Conservation (phyloP, 768 basidiomycete species). For the Leccinum broughii region DNA sequence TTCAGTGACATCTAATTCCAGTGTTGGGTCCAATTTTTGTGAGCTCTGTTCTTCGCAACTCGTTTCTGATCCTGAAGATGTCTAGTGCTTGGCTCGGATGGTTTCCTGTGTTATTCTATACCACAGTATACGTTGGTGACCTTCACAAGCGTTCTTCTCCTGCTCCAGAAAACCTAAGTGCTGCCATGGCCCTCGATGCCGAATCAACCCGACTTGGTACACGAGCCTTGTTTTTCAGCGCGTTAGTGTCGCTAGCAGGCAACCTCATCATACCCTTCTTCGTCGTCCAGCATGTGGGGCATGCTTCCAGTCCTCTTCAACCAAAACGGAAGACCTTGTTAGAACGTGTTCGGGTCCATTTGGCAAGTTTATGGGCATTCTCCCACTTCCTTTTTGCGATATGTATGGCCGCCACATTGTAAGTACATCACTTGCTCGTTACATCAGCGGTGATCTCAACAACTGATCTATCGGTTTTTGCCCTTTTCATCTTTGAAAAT, state of each 20-base stretch:
- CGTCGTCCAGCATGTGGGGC: constrained; percentile 32
- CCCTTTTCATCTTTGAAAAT: constrained; percentile 12
- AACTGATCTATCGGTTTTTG: constrained; percentile 12
- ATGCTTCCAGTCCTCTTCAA: constrained; percentile 17
- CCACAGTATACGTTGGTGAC: constrained; percentile 85
- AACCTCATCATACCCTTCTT: constrained; percentile 75
- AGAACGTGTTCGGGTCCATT: constrained; percentile 53
- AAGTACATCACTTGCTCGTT: constrained; percentile 36
- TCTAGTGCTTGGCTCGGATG: constrained; percentile 80
- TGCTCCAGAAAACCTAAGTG: constrained; percentile 30
- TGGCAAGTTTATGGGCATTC: constrained; percentile 75
- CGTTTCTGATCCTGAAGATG: constrained; percentile 4
- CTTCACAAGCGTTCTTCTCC: constrained; percentile 62
- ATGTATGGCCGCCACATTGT: constrained; percentile 87
- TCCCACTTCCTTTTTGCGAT: constrained; percentile 71
- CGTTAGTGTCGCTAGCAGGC: constrained; percentile 63
- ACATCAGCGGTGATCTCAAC: constrained; percentile 16
- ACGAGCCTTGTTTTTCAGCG: constrained; percentile 77
- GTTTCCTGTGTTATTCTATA: constrained; percentile 93
- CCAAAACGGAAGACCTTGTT: constrained; percentile 31
- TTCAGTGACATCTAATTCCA: constrained; percentile 30
- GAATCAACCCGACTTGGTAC: constrained; percentile 84
- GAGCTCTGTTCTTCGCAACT: constrained; percentile 26
- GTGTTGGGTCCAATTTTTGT: constrained; percentile 85
- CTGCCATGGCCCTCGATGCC: constrained; percentile 45